These are phyloP conservation scores for Setaria viridis DNA, from an alignment of 202 grass and related monocot genomes.

Conservation along the genomic window DNA sequence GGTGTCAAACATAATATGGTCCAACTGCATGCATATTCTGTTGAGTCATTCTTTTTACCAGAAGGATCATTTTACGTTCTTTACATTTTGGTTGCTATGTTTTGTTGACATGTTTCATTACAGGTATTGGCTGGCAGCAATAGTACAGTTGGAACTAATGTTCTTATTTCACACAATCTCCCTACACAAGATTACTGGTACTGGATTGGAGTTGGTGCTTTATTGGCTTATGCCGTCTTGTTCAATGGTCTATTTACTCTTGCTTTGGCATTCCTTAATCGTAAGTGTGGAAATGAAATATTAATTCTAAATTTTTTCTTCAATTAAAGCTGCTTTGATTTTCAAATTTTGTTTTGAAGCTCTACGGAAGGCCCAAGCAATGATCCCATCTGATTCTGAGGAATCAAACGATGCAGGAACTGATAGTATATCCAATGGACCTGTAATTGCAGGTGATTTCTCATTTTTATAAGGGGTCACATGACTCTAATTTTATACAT, in stretches of 20 bases:
- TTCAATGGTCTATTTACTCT: constrained; percentile 73
- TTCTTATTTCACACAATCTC: constrained; percentile 55
- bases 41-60: neutral
- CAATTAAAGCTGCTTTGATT: constrained; percentile 6
- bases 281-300: constrained; percentile 55
- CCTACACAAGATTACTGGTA: constrained; percentile 67
- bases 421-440: constrained; percentile 13
- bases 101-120: constrained; percentile 31
- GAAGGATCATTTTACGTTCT: neutral
- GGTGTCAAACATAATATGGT: neutral
- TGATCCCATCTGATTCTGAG: constrained; percentile 31
- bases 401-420: constrained; percentile 27
- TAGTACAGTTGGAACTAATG: constrained; percentile 60
- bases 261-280: constrained; percentile 66
- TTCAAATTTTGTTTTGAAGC: constrained; percentile 50
- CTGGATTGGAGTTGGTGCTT: constrained; percentile 73
- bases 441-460: constrained; percentile 50
- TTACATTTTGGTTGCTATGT: neutral
- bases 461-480: neutral
- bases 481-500: neutral
- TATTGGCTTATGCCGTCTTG: constrained; percentile 65
- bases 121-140: constrained; percentile 47
- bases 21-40: neutral
- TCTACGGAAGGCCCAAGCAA: constrained; percentile 57
- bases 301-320: constrained; percentile 9